phyloP scores from a whole-genome alignment of 225 moss, liverwort and hornwort species.

The Marchantia polymorpha region DNA sequence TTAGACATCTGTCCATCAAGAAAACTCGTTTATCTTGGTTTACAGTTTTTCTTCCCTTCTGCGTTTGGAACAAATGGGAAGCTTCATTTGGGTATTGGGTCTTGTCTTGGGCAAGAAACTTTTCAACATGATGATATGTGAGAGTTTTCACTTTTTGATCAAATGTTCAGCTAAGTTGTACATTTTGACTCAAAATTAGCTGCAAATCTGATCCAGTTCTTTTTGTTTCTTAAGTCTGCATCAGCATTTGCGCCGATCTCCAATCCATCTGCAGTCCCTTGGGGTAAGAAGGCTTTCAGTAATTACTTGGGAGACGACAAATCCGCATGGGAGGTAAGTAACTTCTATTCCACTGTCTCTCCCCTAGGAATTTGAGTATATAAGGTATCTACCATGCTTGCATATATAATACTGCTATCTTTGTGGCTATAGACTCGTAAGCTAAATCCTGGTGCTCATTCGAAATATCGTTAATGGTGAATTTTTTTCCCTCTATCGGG shows the following conservation, averaged over 20 bases:
- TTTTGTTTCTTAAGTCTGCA: conserved; percentile 56
- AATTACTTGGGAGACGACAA: conserved; percentile 79
- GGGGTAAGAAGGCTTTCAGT: conserved; percentile 79
- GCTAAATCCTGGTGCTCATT: no score
- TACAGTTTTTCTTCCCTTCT: not conserved
- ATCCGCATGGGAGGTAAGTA: conserved; percentile 57
- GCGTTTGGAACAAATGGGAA: not conserved
- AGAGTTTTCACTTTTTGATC: not conserved
- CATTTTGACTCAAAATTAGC: not conserved
- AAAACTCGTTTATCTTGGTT: not conserved
- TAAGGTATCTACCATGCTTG: no score
- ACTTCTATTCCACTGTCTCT: not conserved
- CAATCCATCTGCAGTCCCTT: conserved; percentile 64
- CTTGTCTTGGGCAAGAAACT: not conserved
- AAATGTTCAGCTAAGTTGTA: not conserved
- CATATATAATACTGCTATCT: no score
- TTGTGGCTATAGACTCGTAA: no score
- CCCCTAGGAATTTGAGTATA: not conserved
- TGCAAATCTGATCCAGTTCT: not conserved
- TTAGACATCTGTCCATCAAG: not conserved
- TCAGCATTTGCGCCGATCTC: conserved; percentile 87
- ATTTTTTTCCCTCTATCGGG: no score
- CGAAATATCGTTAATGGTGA: no score
- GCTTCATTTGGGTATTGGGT: not conserved
- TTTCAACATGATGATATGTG: not conserved